Evolutionary conservation across 2,329 filamentous ascomycete genomes (phyloP).

Genomic region (Trichocomaceae sp.): DNA sequence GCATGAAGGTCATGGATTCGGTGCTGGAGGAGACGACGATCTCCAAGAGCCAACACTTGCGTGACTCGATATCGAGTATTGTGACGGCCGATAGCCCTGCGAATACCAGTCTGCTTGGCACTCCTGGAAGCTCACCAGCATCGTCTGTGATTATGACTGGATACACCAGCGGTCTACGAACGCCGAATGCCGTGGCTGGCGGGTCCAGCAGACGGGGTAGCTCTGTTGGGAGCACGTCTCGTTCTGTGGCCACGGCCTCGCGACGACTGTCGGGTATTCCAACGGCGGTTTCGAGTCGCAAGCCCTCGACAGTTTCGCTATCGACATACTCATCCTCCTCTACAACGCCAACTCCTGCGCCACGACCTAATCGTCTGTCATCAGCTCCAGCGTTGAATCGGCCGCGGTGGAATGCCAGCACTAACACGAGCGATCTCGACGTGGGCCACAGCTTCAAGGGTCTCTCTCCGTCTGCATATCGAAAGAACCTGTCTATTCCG

Average conservation of each 20-base stretch:
- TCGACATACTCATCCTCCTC: conserved; percentile 23
- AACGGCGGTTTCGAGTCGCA: conserved; percentile 23
- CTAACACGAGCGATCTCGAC: conserved; percentile 57
- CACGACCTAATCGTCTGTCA: conserved; percentile 35
- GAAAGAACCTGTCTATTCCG: conserved; percentile 28
- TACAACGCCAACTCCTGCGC: conserved; percentile 47
- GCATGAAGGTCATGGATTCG: conserved; percentile 70
- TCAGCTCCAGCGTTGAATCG: conserved; percentile 45
- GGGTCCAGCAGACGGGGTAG: conserved; percentile 44
- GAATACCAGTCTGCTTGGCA: conserved; percentile 61
- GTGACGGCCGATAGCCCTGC: conserved; percentile 74
- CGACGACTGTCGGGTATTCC: conserved; percentile 40
- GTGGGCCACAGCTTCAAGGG: conserved; percentile 64
- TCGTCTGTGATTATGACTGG: conserved; percentile 56
- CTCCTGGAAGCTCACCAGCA: conserved; percentile 64
- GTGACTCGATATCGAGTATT: conserved; percentile 90
- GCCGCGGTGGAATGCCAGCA: conserved; percentile 66
- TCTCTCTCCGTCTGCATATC: conserved; percentile 51
- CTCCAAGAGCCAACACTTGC: conserved; percentile 63
- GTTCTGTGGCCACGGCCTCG: conserved; percentile 29
- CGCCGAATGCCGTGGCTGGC: conserved; percentile 35
- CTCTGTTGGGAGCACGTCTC: conserved; percentile 35
- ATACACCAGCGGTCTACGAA: conserved; percentile 38
- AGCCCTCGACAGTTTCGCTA: conserved; percentile 35
- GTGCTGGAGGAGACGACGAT: conserved; percentile 64